Base-by-base conservation (phyloP, 352 stramenopile species). In the Phytophthora idaei region DNA sequence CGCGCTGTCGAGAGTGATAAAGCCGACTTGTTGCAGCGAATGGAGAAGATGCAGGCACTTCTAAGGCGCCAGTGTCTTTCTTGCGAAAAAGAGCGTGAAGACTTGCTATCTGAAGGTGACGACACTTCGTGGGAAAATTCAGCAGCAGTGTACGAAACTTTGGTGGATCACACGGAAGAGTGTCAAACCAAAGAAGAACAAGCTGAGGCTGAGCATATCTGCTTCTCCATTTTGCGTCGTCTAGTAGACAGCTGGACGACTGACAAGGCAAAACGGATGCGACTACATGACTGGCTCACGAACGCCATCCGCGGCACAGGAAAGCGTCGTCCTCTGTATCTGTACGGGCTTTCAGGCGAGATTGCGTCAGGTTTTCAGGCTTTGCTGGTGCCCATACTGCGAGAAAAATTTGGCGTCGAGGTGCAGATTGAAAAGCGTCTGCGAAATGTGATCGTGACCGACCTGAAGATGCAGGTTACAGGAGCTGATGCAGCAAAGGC, bases 201-300 rank as follows among this genome's bases (percentile, higher is more conserved):
- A 21, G 57, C 55, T 31, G 80, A 89, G 44, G 67, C 73, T 6
- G 83, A 91, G 36, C 64, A 79, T 21, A 62, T 85, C 9, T 91
- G 79, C 64, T 91, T 90, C 46, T 81, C 77, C 29, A 75, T 89
- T 62, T 64, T 91, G 37, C 77, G 74, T 3, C 75, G 75, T 0
- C 64, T 92, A 32, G 70, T 90, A 39, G 80, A 87, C 57, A 89
- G 61, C 62, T 90, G 83, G 81, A 90, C 83, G 14, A 79, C 74
- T 15, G 83, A 92, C 68, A 88, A 86, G 29, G 69, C 81, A n/a
- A 90, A 92, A 65, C 65, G 80, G 21, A 92, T 92, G 83, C 55
- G 73, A 29, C 64, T 92, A 14, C 76, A 89, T 44, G 83, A 92
- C 71, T 92, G 83, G 81, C 73, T 92, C 17, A 90, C 70, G n/a